Evolutionary conservation across 192 early-diverging fungal species (phyloP), one percentile per base, ranked within the genome.

Genomic region (Coemansia sp.): DNA sequence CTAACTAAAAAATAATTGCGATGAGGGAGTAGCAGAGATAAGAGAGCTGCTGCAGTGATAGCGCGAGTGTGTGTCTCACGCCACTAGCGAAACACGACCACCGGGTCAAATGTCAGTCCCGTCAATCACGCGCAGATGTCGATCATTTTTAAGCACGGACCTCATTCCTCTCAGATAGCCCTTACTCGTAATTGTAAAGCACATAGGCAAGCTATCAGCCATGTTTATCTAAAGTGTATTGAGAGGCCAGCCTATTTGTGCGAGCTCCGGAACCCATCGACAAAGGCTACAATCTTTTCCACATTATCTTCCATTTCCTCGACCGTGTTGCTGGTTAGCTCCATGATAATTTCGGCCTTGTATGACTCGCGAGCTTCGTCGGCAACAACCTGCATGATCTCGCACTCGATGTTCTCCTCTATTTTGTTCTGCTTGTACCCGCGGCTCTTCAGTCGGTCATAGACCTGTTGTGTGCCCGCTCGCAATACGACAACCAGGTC

Each of bases 361-460:
- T 96, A 99, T 21, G 91, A 92, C 62, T 92, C 94, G 11, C 71
- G 76, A 5, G 96, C 94, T 50, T 94, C 95, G 45, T 94, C 93
- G 56, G 94, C 78, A 16, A 95, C 90, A 5, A 97, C 90, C 82
- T 95, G 93, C 93, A 96, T 95, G 74, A 99, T 99, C 80, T 99
- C 96, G 82, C 93, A 93, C 67, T 94, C 92, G 66, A 97, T 86
- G 63, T 99, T 99, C 74, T 99, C 94, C 16, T 86, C 75, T 53
- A 97, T 88, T 79, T 99, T 99, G 64, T 88, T 88, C 31, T 76
- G 67, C 62, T 85, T 83, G 73, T 99, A 95, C 38, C 87, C 88
- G 68, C 94, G 86, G 31, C 83, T 82, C 58, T 89, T 85, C 67
- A 99, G 84, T 26, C 96, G 87, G 57, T 86, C 86, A 63, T 91